Percentiles rank a stretch among this genome's conserved stretches.
phyloP scores from a whole-genome alignment of 306 rosid genomes.

The Astragalus membranaceus region DNA sequence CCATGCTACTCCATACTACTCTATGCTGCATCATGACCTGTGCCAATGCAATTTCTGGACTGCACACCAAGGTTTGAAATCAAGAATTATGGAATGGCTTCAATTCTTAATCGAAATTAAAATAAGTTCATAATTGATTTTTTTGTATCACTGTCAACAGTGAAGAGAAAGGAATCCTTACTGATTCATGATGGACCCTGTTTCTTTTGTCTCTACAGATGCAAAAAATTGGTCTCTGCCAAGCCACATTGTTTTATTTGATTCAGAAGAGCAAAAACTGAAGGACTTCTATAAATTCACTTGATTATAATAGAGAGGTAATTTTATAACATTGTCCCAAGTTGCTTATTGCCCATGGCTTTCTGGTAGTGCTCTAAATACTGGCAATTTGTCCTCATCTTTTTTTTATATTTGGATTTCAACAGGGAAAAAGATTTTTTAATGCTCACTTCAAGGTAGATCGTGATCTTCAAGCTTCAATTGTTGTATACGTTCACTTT shows the following conservation, averaged over 20 bases:
- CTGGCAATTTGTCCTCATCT: not conserved
- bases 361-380: not conserved
- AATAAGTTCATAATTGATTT: conserved; percentile 2
- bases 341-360: not conserved
- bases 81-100: no score
- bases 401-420: conserved; percentile 9
- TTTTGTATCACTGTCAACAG: conserved; percentile 33
- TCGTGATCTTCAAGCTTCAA: conserved; percentile 81
- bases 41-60: no score
- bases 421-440: conserved; percentile 68
- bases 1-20: conserved; percentile 91
- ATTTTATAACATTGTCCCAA: not conserved
- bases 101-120: not conserved
- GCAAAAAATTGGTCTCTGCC: conserved; percentile 58
- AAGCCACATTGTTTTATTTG: conserved; percentile 80
- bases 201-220: conserved; percentile 48
- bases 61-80: no score
- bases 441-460: conserved; percentile 94
- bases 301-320: conserved; percentile 70
- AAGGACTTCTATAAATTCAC: conserved; percentile 44
- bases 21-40: no score
- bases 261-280: conserved; percentile 55
- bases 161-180: conserved; percentile 59
- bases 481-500: no score
- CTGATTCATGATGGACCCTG: conserved; percentile 70